Conservation (phyloP, 371 early-diverging fungal genomes). For the Blakeslea trispora region DNA sequence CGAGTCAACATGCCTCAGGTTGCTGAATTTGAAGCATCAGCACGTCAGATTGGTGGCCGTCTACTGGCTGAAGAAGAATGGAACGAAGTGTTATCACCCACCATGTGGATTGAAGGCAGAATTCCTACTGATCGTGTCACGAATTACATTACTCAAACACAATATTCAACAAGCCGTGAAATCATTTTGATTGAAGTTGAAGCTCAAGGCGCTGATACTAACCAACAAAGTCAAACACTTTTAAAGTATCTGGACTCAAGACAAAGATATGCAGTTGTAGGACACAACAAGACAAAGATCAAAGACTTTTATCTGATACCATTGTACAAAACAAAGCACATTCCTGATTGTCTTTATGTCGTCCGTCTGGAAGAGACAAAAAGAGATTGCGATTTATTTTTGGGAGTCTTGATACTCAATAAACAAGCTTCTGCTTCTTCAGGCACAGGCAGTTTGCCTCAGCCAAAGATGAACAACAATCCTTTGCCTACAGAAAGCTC, state of each 20-base stretch:
- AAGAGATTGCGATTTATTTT: slow-evolving; percentile 42
- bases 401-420: slow-evolving; percentile 57
- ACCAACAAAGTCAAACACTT: slow-evolving; percentile 44
- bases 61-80: slow-evolving; percentile 47
- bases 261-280: slow-evolving; percentile 70
- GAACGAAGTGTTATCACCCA: slow-evolving; percentile 61
- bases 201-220: slow-evolving; percentile 9
- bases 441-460: background rate
- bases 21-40: slow-evolving; percentile 57
- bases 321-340: slow-evolving; percentile 45
- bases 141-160: slow-evolving; percentile 59
- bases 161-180: slow-evolving; percentile 56
- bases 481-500: background rate
- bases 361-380: slow-evolving; percentile 44
- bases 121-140: slow-evolving; percentile 58
- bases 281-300: slow-evolving; percentile 61
- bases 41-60: slow-evolving; percentile 67
- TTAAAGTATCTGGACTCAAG: slow-evolving; percentile 63
- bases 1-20: slow-evolving; percentile 71
- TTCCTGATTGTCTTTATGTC: slow-evolving; percentile 59
- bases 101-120: slow-evolving; percentile 69
- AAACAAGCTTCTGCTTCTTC: slow-evolving; percentile 22
- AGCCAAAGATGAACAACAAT: background rate
- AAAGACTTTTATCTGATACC: slow-evolving; percentile 81
- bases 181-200: slow-evolving; percentile 63